phyloP scores from a whole-genome alignment of 169 alveolate genomes.

The Babesia gibsoni region DNA sequence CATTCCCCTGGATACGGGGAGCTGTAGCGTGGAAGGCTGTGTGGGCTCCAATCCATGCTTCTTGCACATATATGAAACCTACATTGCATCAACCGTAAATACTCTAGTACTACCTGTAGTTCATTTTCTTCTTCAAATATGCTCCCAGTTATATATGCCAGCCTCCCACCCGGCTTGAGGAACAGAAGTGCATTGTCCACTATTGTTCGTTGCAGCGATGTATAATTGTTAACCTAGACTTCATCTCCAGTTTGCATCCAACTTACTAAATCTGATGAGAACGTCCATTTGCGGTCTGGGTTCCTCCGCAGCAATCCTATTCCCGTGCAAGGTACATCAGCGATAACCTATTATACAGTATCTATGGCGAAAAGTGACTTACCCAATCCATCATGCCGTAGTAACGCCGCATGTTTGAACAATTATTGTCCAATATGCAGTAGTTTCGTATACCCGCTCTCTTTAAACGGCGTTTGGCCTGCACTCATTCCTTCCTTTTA shows the following conservation, averaged over 20 bases:
- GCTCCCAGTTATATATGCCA: slow-evolving; percentile 89
- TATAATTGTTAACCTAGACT: slow-evolving; percentile 19
- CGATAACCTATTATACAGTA: slow-evolving; percentile 61
- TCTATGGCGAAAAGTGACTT: not conserved
- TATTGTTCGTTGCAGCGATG: slow-evolving; percentile 74
- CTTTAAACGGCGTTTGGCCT: slow-evolving; percentile 87
- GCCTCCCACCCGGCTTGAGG: slow-evolving; percentile 80
- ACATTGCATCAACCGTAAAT: not conserved
- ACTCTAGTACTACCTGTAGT: slow-evolving; percentile 62
- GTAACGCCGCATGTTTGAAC: slow-evolving; percentile 60
- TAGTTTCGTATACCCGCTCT: slow-evolving; percentile 90
- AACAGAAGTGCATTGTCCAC: slow-evolving; percentile 74
- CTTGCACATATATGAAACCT: slow-evolving; percentile 65
- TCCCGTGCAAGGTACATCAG: slow-evolving; percentile 93
- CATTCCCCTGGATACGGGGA: slow-evolving; percentile 90
- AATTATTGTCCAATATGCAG: slow-evolving; percentile 72
- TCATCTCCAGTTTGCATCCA: not conserved
- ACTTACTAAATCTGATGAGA: slow-evolving; percentile 61
- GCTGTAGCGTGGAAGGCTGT: slow-evolving; percentile 80
- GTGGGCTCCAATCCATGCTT: slow-evolving; percentile 74
- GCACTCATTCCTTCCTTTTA: not conserved
- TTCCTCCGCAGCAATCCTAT: slow-evolving; percentile 91
- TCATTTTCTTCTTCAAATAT: slow-evolving; percentile 83
- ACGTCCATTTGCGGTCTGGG: slow-evolving; percentile 91
- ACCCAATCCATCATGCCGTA: slow-evolving; percentile 89